phyloP scores from a whole-genome alignment of 176 grass and related monocot species.

The Bothriochloa decipiens region DNA sequence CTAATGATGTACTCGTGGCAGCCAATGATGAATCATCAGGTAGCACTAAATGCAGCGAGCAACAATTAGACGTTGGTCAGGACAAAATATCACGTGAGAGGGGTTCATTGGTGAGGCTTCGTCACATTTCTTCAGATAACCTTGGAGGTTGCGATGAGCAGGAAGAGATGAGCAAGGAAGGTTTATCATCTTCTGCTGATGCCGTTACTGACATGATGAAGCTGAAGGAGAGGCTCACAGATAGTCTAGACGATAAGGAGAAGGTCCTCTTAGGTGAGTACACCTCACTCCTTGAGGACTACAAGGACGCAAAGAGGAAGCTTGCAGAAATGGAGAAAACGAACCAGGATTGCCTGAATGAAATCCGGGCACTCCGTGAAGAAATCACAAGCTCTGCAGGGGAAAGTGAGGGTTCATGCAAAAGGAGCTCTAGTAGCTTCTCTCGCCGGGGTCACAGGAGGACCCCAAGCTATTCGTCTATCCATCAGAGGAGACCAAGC shows the following conservation, averaged over 20 bases:
- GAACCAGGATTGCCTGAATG: conserved; percentile 63
- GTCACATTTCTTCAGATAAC: conserved; percentile 39
- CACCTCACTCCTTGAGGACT: conserved; percentile 58
- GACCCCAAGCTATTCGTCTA: conserved; percentile 40
- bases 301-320: conserved; percentile 67
- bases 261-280: conserved; percentile 65
- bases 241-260: conserved; percentile 61
- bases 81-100: conserved; percentile 49
- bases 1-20: background rate
- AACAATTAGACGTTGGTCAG: background rate
- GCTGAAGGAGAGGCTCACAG: conserved; percentile 51
- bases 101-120: conserved; percentile 37
- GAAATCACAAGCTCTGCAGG: conserved; percentile 39
- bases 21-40: background rate
- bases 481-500: conserved; percentile 46
- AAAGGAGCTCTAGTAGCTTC: background rate
- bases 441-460: conserved; percentile 43
- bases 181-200: background rate
- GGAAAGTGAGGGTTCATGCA: background rate
- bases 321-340: conserved; percentile 63
- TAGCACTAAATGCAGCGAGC: background rate
- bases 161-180: conserved; percentile 22
- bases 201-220: conserved; percentile 12
- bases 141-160: background rate
- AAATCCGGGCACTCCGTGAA: conserved; percentile 66